Base-by-base conservation (phyloP, 2,329 filamentous ascomycete species). In the Macrophomina tecta region DNA sequence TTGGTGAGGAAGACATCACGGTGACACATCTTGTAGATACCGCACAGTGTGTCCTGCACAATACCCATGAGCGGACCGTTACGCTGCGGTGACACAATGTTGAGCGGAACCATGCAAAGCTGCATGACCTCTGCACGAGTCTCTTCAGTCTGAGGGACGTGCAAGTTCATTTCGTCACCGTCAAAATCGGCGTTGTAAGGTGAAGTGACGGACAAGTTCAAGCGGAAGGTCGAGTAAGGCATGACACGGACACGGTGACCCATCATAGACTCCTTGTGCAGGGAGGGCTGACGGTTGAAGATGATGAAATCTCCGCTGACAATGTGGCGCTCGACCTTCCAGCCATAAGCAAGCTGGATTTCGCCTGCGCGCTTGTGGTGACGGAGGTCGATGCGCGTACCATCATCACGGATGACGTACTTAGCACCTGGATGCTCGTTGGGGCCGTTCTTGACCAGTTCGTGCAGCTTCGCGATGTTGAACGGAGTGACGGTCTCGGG, bases 261-360 rank as follows among this genome's bases (percentile, higher is more conserved):
- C 96, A 99, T 99, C 95, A 99, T 99, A 68, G 95, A 99, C 78
- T 99, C 95, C 81, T 99, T 99, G 86, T 99, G 95, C 75, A 99
- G 85, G 42, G 95, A 99, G 0, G 95, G 95, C 78, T 99, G 95
- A 85, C 95, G 95, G 80, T 99, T 99, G 88, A 99, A 99, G 76
- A 99, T 94, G 81, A 99, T 98, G 71, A 93, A 96, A 80, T 99
- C 95, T 67, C 94, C 94, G 74, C 97, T 93, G 74, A 97, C 90
- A 70, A 99, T 88, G 80, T 99, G 95, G 69, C 95, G 91, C 81
- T 99, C 95, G 42, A 99, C 96, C 78, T 97, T 98, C 94, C 94
- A 98, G 58, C 96, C 96, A 76, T 97, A 97, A 75, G 97, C 92
- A 38, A 99, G 82, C 66, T 90, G 90, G 70, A 97, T 93, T 69